Evolutionary conservation across 1,284 basidiomycete genomes (phyloP), one percentile per base, ranked within the genome.

Genomic region (Puccinia sorghi): DNA sequence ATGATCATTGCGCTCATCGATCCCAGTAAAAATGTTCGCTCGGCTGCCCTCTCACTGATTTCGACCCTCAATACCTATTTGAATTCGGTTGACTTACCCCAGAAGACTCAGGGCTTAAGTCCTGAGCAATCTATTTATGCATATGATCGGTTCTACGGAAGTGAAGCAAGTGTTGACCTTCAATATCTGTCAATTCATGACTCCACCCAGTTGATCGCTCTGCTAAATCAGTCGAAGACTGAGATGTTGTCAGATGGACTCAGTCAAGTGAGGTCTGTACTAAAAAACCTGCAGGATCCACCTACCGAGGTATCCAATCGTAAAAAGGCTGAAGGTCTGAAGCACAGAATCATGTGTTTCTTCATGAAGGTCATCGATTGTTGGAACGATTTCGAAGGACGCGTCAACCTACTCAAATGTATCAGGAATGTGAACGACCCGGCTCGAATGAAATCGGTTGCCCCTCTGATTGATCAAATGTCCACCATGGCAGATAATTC

Each of bases 111-210:
- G 27, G 48, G 56, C 1, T 20, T 59, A 20, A 11, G 56, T 27
- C 52, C 56, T 17, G 76, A 78, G 48, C 69, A 41, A 37, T 57
- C 37, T 37, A 78, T 78, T 69, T 78, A 78, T 57, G 76, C 56
- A 25, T 78, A 78, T 52, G 76, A 78, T 57, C 41, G 66, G 37
- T 78, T 78, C 37, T 78, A 78, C 59, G 76, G 76, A 25, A 37
- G 39, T 52, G 27, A 32, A 41, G 39, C 76, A 22, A 78, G 76
- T 46, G 25, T 54, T 5, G 76, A 63, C 25, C 67, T 78, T 8
- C 76, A 78, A 63, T 78, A 78, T 54, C 32, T 78, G 7, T 70
- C 66, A 12, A 57, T 64, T 15, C n/a, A 32, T 32, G 76, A 78
- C 57, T 70, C 57, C 22, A 78, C 69, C 12, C 56, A 50, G n/a